Conservation (phyloP, 352 stramenopile species). For the Sclerospora graminicola region DNA sequence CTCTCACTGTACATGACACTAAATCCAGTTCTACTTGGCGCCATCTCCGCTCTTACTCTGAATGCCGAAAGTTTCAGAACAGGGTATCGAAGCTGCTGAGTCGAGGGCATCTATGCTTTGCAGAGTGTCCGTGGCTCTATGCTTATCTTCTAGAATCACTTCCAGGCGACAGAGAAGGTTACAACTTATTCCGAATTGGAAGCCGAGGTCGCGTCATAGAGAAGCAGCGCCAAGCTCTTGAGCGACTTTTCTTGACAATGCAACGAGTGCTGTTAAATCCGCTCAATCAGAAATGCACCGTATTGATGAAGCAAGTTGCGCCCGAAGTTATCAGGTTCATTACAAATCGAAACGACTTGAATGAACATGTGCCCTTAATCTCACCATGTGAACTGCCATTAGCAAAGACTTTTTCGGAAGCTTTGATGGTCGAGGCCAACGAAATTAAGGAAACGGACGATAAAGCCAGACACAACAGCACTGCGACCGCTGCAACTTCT, state of each 20-base stretch:
- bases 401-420: constrained; percentile 26
- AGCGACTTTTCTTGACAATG: constrained; percentile 27
- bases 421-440: constrained; percentile 15
- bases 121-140: constrained; percentile 36
- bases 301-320: constrained; percentile 22
- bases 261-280: constrained; percentile 29
- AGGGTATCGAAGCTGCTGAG: constrained; percentile 21
- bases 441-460: constrained; percentile 1
- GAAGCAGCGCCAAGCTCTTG: constrained; percentile 21
- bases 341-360: constrained; percentile 16
- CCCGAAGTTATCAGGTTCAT: constrained; percentile 25
- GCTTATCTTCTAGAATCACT: constrained; percentile 26
- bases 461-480: constrained; percentile 10
- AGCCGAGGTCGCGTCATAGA: constrained; percentile 14
- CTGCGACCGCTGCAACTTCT: constrained; percentile 9
- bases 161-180: constrained; percentile 10
- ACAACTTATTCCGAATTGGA: constrained; percentile 18
- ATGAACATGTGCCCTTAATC: constrained; percentile 6
- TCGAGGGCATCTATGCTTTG: constrained; percentile 31
- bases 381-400: constrained; percentile 16
- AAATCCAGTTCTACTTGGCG: constrained; percentile 29
- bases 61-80: constrained; percentile 28
- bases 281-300: constrained; percentile 27
- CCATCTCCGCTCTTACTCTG: constrained; percentile 23
- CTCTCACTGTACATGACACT: constrained; percentile 28